phyloP scores from a whole-genome alignment of 2,329 filamentous ascomycete species.

The Gliomastix tumulicola region DNA sequence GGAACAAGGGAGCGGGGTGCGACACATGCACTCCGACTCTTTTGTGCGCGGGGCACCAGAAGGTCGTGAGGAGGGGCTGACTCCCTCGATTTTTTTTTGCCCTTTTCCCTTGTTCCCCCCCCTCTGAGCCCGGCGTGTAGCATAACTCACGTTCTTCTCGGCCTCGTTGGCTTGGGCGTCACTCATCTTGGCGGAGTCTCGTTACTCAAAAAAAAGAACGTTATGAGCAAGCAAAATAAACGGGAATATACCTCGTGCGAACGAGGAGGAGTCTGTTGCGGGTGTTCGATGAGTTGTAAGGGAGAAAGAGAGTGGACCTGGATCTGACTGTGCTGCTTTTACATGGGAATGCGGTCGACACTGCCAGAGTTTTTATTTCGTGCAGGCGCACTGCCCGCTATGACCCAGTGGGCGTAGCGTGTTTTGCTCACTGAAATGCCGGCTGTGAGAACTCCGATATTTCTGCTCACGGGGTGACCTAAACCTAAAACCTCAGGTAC shows the following conservation, averaged over 20 bases:
- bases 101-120: background rate
- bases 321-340: too few relatives aligned
- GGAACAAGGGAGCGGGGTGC: background rate
- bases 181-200: slow-evolving; percentile 62
- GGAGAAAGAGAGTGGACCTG: background rate
- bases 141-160: slow-evolving; percentile 77
- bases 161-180: slow-evolving; percentile 83
- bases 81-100: background rate
- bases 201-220: slow-evolving; percentile 2
- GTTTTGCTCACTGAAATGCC: too few relatives aligned
- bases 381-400: too few relatives aligned
- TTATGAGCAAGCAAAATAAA: slow-evolving; percentile 12
- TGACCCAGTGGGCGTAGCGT: too few relatives aligned
- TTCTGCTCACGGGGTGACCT: too few relatives aligned
- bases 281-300: background rate
- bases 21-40: too few relatives aligned
- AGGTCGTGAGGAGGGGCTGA: slow-evolving; percentile 1
- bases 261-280: background rate
- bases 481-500: too few relatives aligned
- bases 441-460: too few relatives aligned
- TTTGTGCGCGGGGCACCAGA: background rate
- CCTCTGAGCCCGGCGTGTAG: background rate
- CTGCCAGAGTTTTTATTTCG: background rate
- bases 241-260: background rate
- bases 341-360: too few relatives aligned